A percentile compares a stretch with the other conserved stretches of the same genome.
phyloP scores from a whole-genome alignment of 1,284 basidiomycete genomes.

The Leccinum angustisporum region DNA sequence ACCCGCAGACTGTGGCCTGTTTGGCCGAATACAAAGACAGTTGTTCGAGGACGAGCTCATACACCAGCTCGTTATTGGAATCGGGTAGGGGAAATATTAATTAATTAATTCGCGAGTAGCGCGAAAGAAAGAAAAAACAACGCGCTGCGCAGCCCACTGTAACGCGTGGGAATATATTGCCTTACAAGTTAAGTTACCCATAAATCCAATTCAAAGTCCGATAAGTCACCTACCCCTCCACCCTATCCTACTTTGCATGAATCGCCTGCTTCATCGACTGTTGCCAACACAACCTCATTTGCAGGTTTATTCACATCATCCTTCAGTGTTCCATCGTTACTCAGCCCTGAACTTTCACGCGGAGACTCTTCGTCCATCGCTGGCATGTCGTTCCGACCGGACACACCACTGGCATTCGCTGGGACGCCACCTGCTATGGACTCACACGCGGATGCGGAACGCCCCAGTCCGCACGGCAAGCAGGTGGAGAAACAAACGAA shows the following conservation, averaged over 20 bases:
- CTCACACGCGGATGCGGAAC: slow-evolving; percentile 12
- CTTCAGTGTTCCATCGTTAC: slow-evolving; percentile 16
- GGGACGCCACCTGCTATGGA: slow-evolving; percentile 11
- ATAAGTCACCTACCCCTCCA: neutral
- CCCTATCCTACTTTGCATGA: slow-evolving; percentile 25
- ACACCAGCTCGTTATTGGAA: slow-evolving; percentile 83
- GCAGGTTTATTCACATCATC: slow-evolving; percentile 19
- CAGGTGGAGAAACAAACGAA: slow-evolving; percentile 24
- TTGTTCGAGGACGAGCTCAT: slow-evolving; percentile 81
- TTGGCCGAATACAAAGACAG: slow-evolving; percentile 54
- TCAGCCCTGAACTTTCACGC: slow-evolving; percentile 15
- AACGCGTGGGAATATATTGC: no score
- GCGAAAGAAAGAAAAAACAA: slow-evolving; percentile 24
- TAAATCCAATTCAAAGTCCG: no score
- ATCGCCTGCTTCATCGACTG: slow-evolving; percentile 19
- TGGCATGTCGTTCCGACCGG: slow-evolving; percentile 18
- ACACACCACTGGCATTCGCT: slow-evolving; percentile 18
- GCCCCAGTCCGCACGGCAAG: slow-evolving; percentile 18
- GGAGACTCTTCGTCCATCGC: slow-evolving; percentile 17
- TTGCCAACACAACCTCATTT: slow-evolving; percentile 10
- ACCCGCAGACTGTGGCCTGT: slow-evolving; percentile 41
- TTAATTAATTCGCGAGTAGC: slow-evolving; percentile 9
- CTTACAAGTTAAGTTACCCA: slow-evolving; percentile 10
- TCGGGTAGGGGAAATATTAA: slow-evolving; percentile 45
- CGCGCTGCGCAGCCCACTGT: no score